A percentile compares a stretch with the other conserved stretches of the same genome.
Conservation (phyloP, 805 yeast species). For the Pichia nanzhaoensis region DNA sequence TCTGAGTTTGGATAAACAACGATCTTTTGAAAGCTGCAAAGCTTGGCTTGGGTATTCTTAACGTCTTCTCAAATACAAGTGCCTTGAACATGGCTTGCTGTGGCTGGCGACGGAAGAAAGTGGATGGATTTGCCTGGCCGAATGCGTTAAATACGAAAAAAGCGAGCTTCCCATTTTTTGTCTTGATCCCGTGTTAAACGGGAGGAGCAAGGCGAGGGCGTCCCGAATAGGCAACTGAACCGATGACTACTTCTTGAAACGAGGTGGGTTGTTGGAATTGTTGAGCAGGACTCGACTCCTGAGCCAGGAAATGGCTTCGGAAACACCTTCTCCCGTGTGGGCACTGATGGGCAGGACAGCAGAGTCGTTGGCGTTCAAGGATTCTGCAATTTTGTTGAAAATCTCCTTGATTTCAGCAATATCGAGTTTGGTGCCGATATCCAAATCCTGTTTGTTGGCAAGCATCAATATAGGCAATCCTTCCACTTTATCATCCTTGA, state of each 20-base stretch:
- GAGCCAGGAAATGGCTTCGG: slow-evolving; percentile 87
- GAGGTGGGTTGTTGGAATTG: slow-evolving; percentile 34
- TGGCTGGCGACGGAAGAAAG: too few relatives aligned
- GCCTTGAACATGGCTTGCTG: not conserved
- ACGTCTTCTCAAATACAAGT: not conserved
- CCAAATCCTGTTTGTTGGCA: slow-evolving; percentile 88
- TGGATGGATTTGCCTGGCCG: too few relatives aligned
- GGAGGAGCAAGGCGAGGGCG: too few relatives aligned
- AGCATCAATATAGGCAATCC: slow-evolving; percentile 90
- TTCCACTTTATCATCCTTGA: slow-evolving; percentile 54
- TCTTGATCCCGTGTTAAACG: too few relatives aligned
- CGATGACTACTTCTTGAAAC: slow-evolving; percentile 3
- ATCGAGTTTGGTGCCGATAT: slow-evolving; percentile 49
- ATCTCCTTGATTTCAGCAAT: slow-evolving; percentile 77
- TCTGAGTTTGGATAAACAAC: slow-evolving; percentile 72
- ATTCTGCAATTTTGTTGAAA: slow-evolving; percentile 74
- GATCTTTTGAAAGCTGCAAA: slow-evolving; percentile 9
- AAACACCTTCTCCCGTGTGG: slow-evolving; percentile 72
- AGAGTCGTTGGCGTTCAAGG: slow-evolving; percentile 83
- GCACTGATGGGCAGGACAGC: slow-evolving; percentile 89
- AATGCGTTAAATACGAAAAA: too few relatives aligned
- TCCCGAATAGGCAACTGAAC: not conserved
- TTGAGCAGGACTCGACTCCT: slow-evolving; percentile 64
- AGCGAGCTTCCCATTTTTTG: too few relatives aligned
- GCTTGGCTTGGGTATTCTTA: not conserved